phyloP scores from a whole-genome alignment of 2,329 filamentous ascomycete genomes.

The Pyricularia pennisetigena region DNA sequence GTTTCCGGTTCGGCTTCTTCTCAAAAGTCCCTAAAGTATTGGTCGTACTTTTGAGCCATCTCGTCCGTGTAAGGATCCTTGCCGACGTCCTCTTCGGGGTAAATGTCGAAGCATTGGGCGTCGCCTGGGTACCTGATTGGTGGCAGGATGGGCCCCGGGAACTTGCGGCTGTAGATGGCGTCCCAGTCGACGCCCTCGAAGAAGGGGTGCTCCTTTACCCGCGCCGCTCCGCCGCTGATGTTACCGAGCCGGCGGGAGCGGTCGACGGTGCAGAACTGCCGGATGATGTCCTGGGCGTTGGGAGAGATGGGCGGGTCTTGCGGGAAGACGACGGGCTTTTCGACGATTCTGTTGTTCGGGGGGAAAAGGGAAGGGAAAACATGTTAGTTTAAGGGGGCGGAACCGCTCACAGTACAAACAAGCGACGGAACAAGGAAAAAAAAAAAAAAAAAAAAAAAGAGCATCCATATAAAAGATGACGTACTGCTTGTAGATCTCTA shows the following conservation, averaged over 20 bases:
- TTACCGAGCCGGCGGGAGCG: slow-evolving; percentile 70
- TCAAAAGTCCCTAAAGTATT: slow-evolving; percentile 63
- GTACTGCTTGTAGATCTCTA: slow-evolving; percentile 76
- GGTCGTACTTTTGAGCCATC: slow-evolving; percentile 58
- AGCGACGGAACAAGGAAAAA: background rate
- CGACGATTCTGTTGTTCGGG: slow-evolving; percentile 52
- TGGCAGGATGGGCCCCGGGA: slow-evolving; percentile 65
- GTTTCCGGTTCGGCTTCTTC: too few relatives aligned
- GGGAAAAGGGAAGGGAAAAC: background rate
- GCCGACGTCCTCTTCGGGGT: slow-evolving; percentile 63
- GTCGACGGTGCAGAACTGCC: slow-evolving; percentile 67
- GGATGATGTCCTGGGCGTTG: slow-evolving; percentile 66
- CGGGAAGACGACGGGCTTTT: slow-evolving; percentile 68
- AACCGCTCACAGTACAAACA: slow-evolving; percentile 6
- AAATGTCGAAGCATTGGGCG: slow-evolving; percentile 72
- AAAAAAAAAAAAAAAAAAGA: background rate
- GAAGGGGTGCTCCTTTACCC: slow-evolving; percentile 68
- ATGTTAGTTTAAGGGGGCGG: slow-evolving; percentile 6
- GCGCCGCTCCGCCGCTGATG: slow-evolving; percentile 60
- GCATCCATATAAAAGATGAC: slow-evolving; percentile 14
- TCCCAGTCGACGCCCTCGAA: slow-evolving; percentile 68
- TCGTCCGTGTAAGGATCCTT: slow-evolving; percentile 60
- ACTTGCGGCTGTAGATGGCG: slow-evolving; percentile 53
- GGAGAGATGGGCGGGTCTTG: slow-evolving; percentile 53
- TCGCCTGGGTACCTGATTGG: slow-evolving; percentile 63